Conservation (phyloP, 2,329 filamentous ascomycete species). For the Claviceps sp. region DNA sequence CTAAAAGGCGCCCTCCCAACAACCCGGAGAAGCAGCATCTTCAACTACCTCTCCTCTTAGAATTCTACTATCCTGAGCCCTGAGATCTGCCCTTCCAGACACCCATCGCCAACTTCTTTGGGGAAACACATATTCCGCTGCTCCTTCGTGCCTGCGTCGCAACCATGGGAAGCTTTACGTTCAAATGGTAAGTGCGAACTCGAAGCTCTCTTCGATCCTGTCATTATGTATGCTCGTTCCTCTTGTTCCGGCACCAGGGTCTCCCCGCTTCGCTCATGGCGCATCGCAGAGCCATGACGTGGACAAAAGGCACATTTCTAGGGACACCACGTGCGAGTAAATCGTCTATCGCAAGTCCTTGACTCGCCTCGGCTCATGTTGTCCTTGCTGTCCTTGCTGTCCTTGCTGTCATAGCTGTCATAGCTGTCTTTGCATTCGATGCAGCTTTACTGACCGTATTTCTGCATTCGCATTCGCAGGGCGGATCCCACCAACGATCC, state of each 20-base stretch:
- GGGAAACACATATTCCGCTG: not conserved
- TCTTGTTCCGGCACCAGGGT: not conserved
- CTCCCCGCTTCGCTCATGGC: not conserved
- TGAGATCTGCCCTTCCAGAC: not conserved
- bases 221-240: no score
- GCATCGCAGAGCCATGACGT: not conserved
- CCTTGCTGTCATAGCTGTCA: no score
- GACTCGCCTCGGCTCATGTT: not conserved
- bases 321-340: not conserved
- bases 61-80: no score
- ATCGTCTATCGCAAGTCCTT: not conserved
- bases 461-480: constrained; percentile 37
- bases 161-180: constrained; percentile 54
- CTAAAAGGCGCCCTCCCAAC: no score
- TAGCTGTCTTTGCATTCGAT: no score
- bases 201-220: not conserved
- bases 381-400: no score
- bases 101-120: not conserved
- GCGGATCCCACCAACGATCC: constrained; percentile 73
- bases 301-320: no score
- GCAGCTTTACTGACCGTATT: constrained; percentile 3
- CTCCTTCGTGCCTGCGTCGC: constrained; percentile 8
- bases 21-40: no score
- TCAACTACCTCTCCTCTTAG: no score
- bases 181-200: constrained; percentile 47